These are phyloP conservation scores for Coniophora puteana DNA, from an alignment of 1,284 basidiomycete species.

Conservation along the genomic window DNA sequence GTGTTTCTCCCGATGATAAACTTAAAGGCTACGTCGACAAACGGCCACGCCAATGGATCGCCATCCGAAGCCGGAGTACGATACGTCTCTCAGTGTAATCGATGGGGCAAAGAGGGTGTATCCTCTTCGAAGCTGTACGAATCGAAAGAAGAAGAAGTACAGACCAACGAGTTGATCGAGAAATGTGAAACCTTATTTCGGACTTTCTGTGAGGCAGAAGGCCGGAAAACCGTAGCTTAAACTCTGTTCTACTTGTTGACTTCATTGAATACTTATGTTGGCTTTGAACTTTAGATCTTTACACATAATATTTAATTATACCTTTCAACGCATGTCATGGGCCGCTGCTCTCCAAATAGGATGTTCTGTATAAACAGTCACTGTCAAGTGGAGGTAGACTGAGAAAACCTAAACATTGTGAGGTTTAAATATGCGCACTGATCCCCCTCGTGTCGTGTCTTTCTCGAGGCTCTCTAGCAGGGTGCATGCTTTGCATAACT, in stretches of 20 bases:
- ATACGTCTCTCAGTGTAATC: constrained; percentile 52
- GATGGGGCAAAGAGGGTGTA: constrained; percentile 53
- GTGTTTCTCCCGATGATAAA: constrained; percentile 17
- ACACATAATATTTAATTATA: too few relatives aligned
- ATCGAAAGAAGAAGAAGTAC: constrained; percentile 42
- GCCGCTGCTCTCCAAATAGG: too few relatives aligned
- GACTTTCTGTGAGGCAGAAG: constrained; percentile 22
- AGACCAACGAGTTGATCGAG: constrained; percentile 44
- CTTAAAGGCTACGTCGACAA: constrained; percentile 12
- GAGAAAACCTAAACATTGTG: too few relatives aligned
- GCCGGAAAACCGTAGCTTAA: constrained; percentile 19
- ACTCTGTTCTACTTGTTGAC: too few relatives aligned
- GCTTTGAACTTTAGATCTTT: too few relatives aligned
- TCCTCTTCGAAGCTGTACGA: constrained; percentile 43
- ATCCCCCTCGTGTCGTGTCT: too few relatives aligned
- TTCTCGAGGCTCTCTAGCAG: constrained; percentile 88
- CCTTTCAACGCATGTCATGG: too few relatives aligned
- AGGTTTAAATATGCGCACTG: too few relatives aligned
- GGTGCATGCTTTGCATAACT: constrained; percentile 90
- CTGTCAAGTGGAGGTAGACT: too few relatives aligned
- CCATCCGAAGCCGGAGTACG: constrained; percentile 28
- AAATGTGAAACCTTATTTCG: constrained; percentile 49
- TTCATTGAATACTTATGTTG: too few relatives aligned
- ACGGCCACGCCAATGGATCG: constrained; percentile 12
- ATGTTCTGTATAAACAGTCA: too few relatives aligned